A percentile compares a stretch with the other conserved stretches of the same genome.
These are phyloP conservation scores for Scutellaria baicalensis DNA, from an alignment of 257 asterid species.

Conservation along the genomic window DNA sequence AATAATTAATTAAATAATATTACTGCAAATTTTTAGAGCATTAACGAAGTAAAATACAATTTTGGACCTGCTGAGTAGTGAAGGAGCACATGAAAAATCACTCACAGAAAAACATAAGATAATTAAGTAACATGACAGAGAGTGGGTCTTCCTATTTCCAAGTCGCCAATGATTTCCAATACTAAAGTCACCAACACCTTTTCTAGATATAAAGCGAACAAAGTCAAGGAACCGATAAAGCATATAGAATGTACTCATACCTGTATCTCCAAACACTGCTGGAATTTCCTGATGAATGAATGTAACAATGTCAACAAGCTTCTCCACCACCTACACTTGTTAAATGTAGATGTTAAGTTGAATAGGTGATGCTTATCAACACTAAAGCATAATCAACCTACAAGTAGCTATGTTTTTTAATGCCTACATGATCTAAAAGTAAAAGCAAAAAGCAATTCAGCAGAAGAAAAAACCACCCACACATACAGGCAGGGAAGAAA, in stretches of 20 bases:
- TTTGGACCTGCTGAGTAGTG: not conserved
- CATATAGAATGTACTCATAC: conserved; percentile 25
- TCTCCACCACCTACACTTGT: conserved; percentile 75
- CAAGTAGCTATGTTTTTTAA: not conserved
- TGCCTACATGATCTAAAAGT: not conserved
- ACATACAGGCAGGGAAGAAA: not conserved
- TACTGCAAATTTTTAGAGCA: not conserved
- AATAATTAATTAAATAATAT: not conserved
- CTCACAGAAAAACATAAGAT: not conserved
- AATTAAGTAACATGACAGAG: not conserved
- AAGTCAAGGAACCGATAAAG: not conserved
- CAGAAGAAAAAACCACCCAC: not conserved
- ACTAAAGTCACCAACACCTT: not conserved
- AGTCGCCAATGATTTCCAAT: not conserved
- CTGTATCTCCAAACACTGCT: conserved; percentile 70
- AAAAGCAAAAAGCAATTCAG: not conserved
- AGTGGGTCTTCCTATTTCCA: not conserved
- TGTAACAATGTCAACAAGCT: conserved; percentile 85
- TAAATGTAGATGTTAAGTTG: conserved; percentile 7
- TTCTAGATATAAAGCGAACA: not conserved
- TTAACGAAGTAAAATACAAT: not conserved
- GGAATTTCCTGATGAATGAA: conserved; percentile 80
- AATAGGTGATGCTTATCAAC: not conserved
- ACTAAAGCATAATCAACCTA: not conserved
- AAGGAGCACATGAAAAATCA: not conserved